Conservation (phyloP, 2,329 filamentous ascomycete genomes). For the Aspergillus ibericus region DNA sequence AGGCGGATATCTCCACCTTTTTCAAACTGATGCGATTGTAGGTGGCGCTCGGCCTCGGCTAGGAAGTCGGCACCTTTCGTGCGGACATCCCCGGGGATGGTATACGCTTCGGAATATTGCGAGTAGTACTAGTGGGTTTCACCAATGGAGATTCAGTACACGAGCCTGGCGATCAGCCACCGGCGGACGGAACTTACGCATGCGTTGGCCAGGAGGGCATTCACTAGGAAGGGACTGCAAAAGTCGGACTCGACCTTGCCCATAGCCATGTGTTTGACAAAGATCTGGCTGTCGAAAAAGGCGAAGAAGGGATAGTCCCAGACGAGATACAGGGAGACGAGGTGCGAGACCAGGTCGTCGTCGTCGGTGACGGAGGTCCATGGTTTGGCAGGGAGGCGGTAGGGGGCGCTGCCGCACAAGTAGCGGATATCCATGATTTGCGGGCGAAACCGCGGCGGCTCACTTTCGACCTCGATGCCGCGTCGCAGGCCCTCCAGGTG, state of each 20-base stretch:
- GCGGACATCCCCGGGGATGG: constrained; percentile 25
- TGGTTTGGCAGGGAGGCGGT: constrained; percentile 39
- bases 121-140: constrained; percentile 22
- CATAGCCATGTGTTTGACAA: constrained; percentile 52
- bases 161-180: too few species aligned
- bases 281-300: constrained; percentile 75
- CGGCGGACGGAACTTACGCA: constrained; percentile 20
- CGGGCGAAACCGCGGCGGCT: constrained; percentile 19
- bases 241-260: constrained; percentile 58
- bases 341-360: constrained; percentile 70
- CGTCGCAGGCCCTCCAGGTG: constrained; percentile 15
- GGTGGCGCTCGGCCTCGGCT: constrained; percentile 25
- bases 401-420: constrained; percentile 25
- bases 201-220: constrained; percentile 70
- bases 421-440: constrained; percentile 31
- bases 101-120: constrained; percentile 30
- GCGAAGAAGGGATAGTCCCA: constrained; percentile 92
- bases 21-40: constrained; percentile 15
- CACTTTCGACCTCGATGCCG: constrained; percentile 21
- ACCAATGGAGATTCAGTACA: too few species aligned
- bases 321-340: constrained; percentile 88
- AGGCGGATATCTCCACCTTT: constrained; percentile 16
- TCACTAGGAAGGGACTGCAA: constrained; percentile 80
- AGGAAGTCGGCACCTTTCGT: constrained; percentile 29
- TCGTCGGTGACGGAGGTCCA: constrained; percentile 83